phyloP scores from a whole-genome alignment of 306 rosid species.

The Vigna angularis region DNA sequence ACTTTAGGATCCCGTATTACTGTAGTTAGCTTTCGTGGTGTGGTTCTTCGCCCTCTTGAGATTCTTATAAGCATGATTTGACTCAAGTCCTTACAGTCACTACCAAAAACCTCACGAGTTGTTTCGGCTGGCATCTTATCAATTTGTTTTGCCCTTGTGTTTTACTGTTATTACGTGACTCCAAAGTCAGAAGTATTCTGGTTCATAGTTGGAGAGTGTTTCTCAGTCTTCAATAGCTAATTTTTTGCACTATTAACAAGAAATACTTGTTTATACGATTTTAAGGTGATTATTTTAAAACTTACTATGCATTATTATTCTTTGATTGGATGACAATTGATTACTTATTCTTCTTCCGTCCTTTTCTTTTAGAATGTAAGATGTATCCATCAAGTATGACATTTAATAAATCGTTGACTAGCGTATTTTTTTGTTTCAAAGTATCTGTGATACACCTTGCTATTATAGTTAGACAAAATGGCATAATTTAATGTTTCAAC shows the following conservation, averaged over 20 bases:
- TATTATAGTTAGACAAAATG: conserved; percentile 33
- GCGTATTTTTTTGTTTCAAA: conserved; percentile 1
- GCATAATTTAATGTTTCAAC: conserved; percentile 30
- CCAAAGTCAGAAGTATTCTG: conserved; percentile 29
- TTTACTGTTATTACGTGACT: conserved; percentile 24
- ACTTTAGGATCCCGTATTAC: neutral
- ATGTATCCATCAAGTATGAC: neutral
- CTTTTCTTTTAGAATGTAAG: neutral
- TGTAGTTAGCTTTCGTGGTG: neutral
- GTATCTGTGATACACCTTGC: neutral
- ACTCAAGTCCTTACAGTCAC: neutral
- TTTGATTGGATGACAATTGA: neutral
- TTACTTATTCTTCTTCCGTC: neutral
- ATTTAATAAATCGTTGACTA: conserved; percentile 11
- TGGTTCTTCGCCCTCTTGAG: neutral
- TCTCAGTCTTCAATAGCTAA: neutral
- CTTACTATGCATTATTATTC: neutral
- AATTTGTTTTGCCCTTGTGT: conserved; percentile 12
- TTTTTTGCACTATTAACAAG: neutral
- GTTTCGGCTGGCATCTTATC: conserved; percentile 27
- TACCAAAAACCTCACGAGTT: neutral
- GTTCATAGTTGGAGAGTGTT: neutral
- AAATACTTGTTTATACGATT: neutral
- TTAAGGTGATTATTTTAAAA: neutral
- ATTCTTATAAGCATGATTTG: neutral